A percentile compares a stretch with the other conserved stretches of the same genome.
These are phyloP conservation scores for Saccharomycopsis babjevae DNA, from an alignment of 805 yeast species.

Conservation along the genomic window DNA sequence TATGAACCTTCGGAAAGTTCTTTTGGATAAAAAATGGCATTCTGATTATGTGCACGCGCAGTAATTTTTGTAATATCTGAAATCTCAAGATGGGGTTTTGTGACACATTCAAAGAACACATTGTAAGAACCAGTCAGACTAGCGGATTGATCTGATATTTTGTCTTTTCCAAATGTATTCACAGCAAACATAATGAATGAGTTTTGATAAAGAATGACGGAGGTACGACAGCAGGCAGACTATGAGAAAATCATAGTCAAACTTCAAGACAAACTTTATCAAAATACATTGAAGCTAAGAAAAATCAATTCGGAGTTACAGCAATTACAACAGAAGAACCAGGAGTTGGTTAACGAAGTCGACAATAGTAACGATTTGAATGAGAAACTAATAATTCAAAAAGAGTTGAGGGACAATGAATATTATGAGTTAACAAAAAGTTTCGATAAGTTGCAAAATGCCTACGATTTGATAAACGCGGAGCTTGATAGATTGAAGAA, in stretches of 20 bases:
- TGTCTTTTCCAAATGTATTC: background rate
- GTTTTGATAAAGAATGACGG: background rate
- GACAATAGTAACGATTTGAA: constrained; percentile 27
- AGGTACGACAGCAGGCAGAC: constrained; percentile 6
- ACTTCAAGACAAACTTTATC: constrained; percentile 38
- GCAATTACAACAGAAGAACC: constrained; percentile 25
- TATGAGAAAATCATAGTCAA: constrained; percentile 29
- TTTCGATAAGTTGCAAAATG: background rate
- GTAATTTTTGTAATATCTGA: background rate
- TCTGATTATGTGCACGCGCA: no score
- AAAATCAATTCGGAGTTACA: constrained; percentile 22
- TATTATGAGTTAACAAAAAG: constrained; percentile 23
- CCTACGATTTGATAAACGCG: background rate
- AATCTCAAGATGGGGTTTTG: background rate
- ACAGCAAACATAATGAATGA: background rate
- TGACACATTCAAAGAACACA: background rate
- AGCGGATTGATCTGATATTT: background rate
- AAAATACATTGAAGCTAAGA: constrained; percentile 24
- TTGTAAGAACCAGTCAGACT: no score
- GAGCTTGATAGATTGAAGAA: background rate
- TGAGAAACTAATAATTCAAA: constrained; percentile 26
- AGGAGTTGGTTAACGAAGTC: constrained; percentile 7
- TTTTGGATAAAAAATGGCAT: no score
- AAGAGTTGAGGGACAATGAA: constrained; percentile 24
- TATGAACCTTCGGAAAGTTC: no score